phyloP scores from a whole-genome alignment of 352 stramenopile species.

The Phytophthora ohioensis region DNA sequence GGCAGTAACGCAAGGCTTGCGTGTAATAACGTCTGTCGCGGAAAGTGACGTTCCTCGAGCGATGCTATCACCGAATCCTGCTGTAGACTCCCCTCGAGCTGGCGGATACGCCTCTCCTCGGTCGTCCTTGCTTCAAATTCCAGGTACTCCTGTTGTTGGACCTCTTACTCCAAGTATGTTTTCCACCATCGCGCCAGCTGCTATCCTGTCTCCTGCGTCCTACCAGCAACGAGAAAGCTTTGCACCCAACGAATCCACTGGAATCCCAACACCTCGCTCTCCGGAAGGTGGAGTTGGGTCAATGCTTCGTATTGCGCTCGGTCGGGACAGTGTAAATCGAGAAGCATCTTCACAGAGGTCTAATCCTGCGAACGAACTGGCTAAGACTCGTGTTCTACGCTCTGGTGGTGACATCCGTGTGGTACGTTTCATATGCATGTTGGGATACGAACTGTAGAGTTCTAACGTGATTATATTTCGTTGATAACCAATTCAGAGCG shows the following conservation, averaged over 20 bases:
- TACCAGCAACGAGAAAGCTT: conserved; percentile 86
- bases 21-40: conserved; percentile 82
- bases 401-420: conserved; percentile 36
- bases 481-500: conserved; percentile 22
- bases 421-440: conserved; percentile 25
- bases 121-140: conserved; percentile 73
- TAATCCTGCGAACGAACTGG: conserved; percentile 42
- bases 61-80: conserved; percentile 87
- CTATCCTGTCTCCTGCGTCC: conserved; percentile 78
- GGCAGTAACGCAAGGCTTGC: conserved; percentile 70
- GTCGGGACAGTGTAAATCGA: conserved; percentile 74
- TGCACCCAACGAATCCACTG: conserved; percentile 36
- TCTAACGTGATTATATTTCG: too few relatives aligned
- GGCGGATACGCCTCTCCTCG: conserved; percentile 83
- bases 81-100: conserved; percentile 82
- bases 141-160: conserved; percentile 69
- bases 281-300: conserved; percentile 63
- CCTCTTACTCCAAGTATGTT: conserved; percentile 65
- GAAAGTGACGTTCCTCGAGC: conserved; percentile 85
- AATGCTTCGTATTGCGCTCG: conserved; percentile 78
- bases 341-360: conserved; percentile 50
- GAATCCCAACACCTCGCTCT: conserved; percentile 19
- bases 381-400: conserved; percentile 45
- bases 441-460: background rate
- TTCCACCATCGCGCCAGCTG: conserved; percentile 46